Conservation (phyloP, 257 asterid species). For the Solanum bulbocastanum region DNA sequence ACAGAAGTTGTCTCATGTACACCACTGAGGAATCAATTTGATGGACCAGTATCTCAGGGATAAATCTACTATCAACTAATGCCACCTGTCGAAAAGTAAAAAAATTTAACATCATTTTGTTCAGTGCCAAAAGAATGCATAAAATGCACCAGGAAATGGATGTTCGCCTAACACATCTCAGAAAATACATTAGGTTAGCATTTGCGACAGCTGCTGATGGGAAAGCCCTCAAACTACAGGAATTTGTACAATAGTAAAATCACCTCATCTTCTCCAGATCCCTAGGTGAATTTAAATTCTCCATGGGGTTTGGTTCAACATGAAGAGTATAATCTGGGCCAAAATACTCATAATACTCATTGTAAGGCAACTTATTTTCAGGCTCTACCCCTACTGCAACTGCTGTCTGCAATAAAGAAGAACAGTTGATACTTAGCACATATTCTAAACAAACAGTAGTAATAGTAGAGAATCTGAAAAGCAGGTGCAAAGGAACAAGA, state of each 20-base stretch:
- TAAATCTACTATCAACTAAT: neutral
- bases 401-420: slow-evolving; percentile 55
- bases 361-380: slow-evolving; percentile 68
- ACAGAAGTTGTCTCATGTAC: neutral
- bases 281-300: slow-evolving; percentile 43
- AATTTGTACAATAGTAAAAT: neutral
- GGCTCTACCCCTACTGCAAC: slow-evolving; percentile 89
- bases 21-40: neutral
- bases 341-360: slow-evolving; percentile 79
- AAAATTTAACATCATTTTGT: neutral
- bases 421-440: slow-evolving; percentile 1
- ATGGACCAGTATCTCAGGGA: neutral
- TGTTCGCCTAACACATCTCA: no score
- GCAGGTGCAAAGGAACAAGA: neutral
- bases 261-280: slow-evolving; percentile 79
- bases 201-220: neutral
- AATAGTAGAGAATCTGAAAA: neutral
- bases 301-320: slow-evolving; percentile 55
- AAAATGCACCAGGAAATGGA: neutral
- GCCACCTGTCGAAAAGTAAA: neutral
- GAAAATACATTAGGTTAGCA: neutral
- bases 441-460: neutral
- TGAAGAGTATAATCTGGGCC: slow-evolving; percentile 76
- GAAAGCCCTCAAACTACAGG: neutral
- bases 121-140: neutral